Base-by-base conservation (phyloP, 2,329 filamentous ascomycete genomes). In the Alternaria ventricosa region DNA sequence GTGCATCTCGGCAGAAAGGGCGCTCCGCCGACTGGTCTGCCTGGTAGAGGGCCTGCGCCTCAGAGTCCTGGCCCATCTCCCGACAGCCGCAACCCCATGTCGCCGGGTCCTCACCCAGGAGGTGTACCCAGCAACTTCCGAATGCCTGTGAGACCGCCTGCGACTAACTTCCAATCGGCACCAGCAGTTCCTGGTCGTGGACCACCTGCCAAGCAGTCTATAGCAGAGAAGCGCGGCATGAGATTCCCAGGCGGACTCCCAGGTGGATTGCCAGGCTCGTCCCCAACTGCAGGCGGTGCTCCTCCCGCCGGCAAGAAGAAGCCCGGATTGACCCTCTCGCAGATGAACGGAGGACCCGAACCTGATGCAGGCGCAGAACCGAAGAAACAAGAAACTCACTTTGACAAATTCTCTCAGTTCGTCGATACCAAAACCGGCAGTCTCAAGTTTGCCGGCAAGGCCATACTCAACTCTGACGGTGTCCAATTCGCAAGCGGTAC, bases 361-460 rank as follows among this genome's bases (percentile, higher is more conserved):
- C 33, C 49, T 4, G 63, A 69, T 25, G 61, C 70, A 11, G 59
- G 60, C n/a, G 69, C 55, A 23, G 65, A 66, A 20, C 74, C 78
- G 23, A 72, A 72, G 61, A 76, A 80, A 70, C 74, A 78, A 64
- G 77, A 77, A 64, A 74, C 77, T 9, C 75, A 86, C 56, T 87
- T 93, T 78, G 89, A 87, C 74, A 90, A 90, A 73, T 92, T 90
- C 72, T 85, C 89, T 30, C 90, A 97, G 67, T 96, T 92, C 75
- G 92, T 99, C 64, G 94, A 99, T 76, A 91, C 93, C 0, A 92
- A 97, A 75, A 93, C 93, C 55, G 96, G 96, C 11, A 96, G 92
- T 71, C 85, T 99, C 66, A 96, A 90, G 9, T 99, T 99, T 81
- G 92, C 94, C 72, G 94, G 94, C 70, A 97, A 97, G 70, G 96